Conservation (phyloP, 257 asterid genomes). For the Nicotiana undulata region DNA sequence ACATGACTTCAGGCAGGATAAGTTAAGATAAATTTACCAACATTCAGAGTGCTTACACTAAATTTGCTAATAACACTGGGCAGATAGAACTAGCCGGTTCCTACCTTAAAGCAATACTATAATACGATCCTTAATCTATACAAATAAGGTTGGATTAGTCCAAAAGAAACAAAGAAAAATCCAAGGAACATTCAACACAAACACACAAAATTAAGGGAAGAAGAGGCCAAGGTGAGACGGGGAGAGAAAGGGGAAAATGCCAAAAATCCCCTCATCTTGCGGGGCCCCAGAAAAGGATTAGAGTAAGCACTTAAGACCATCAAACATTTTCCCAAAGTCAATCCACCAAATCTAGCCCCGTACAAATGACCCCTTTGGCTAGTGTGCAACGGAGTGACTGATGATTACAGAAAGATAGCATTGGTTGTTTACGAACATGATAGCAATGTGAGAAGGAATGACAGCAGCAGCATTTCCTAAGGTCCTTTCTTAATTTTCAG, state of each 20-base stretch:
- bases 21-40: too few relatives aligned
- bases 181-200: background rate
- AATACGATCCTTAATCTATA: background rate
- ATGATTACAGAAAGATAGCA: background rate
- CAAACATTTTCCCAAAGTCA: background rate
- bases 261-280: background rate
- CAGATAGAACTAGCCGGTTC: too few relatives aligned
- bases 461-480: background rate
- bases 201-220: background rate
- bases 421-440: background rate
- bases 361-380: background rate
- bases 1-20: too few relatives aligned
- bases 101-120: too few relatives aligned
- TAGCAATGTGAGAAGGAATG: background rate
- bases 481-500: background rate
- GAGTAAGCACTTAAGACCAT: background rate
- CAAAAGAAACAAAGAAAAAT: background rate
- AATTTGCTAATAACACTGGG: too few relatives aligned
- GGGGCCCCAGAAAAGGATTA: background rate
- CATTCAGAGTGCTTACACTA: too few relatives aligned
- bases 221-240: background rate
- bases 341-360: background rate
- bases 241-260: background rate
- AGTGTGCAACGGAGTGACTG: background rate
- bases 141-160: background rate